A percentile compares a stretch with the other conserved stretches of the same genome.
Conservation (phyloP, 495 filamentous ascomycete species). For the Penicillium taxi region DNA sequence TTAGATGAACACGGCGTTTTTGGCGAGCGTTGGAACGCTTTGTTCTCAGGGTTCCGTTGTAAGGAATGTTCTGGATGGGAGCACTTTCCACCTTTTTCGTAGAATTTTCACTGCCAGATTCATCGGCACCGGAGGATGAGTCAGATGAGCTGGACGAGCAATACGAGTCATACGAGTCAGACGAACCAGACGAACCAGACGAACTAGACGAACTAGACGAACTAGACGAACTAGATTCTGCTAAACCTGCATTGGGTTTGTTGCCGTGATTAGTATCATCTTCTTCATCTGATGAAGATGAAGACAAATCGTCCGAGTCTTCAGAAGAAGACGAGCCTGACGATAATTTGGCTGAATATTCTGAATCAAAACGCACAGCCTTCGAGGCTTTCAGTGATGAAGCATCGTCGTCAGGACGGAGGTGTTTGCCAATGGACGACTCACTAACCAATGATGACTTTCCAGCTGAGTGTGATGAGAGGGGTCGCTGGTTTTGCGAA, state of each 20-base stretch:
- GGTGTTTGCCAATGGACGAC: slow-evolving; percentile 22
- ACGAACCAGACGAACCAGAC: slow-evolving; percentile 18
- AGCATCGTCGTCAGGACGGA: slow-evolving; percentile 17
- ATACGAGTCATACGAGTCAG: slow-evolving; percentile 17
- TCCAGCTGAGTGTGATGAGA: too few relatives aligned
- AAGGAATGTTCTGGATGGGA: slow-evolving; percentile 23
- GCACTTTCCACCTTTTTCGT: not conserved
- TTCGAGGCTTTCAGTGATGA: slow-evolving; percentile 26
- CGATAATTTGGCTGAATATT: not conserved
- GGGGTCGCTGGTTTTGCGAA: too few relatives aligned
- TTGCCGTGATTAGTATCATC: not conserved
- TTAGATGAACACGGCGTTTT: slow-evolving; percentile 39
- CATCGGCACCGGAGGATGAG: slow-evolving; percentile 23
- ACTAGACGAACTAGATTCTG: too few relatives aligned
- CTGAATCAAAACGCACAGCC: slow-evolving; percentile 24
- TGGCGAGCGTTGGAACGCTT: slow-evolving; percentile 48
- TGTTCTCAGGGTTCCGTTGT: slow-evolving; percentile 42
- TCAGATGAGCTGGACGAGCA: slow-evolving; percentile 28
- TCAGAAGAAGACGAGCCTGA: slow-evolving; percentile 13
- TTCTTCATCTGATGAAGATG: not conserved
- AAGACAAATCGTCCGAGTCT: not conserved
- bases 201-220: too few relatives aligned
- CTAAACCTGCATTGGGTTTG: too few relatives aligned
- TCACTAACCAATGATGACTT: slow-evolving; percentile 12
- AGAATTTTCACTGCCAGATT: too few relatives aligned